Evolutionary conservation across 2,329 filamentous ascomycete species (phyloP), one percentile per base, ranked within the genome.

Genomic region (Penicillium griseofulvum): DNA sequence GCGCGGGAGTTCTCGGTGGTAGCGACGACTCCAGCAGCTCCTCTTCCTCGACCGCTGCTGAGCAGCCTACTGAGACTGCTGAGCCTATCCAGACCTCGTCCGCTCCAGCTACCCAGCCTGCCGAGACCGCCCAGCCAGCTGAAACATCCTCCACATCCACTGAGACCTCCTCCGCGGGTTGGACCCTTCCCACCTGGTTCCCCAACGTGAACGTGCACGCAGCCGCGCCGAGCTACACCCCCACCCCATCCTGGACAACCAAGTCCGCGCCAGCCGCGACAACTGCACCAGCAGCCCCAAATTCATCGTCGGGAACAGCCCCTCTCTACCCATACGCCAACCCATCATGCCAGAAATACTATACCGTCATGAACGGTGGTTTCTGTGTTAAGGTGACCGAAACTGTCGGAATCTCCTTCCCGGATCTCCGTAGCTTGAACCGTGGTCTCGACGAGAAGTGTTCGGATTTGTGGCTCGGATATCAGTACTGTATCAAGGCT

Each of bases 391-490:
- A 62, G 41, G 48, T 70, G 41, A 55, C 64, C 16, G 38, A 51
- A 9, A 41, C 59, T 22, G 56, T 53, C 14, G 62, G 63, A 22
- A 61, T 70, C 49, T 52, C 60, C 24, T 43, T 58, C 28, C 51
- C 54, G 5, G 48, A 66, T 9, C 58, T 70, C 38, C 63, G 56
- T 28, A 52, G 55, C 54, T 63, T 63, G 52, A 72, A 72, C 59
- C 50, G 65, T 5, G 65, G 62, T 29, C 57, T 71, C 49, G 55
- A 71, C 14, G 49, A 57, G 34, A 46, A 54, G 16, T 72, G 70
- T 60, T 55, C 62, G 2, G 70, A 71, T 56, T 60, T 72, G 29
- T 66, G 68, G 60, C 60, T 64, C 24, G 70, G 67, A 56, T 69
- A 69, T 55, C 58, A 65, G 55, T 69, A 69, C 49, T 69, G 67